Evolutionary conservation across 768 basidiomycete species (phyloP), one percentile per base, ranked within the genome.

Genomic region (Kwoniella pini): DNA sequence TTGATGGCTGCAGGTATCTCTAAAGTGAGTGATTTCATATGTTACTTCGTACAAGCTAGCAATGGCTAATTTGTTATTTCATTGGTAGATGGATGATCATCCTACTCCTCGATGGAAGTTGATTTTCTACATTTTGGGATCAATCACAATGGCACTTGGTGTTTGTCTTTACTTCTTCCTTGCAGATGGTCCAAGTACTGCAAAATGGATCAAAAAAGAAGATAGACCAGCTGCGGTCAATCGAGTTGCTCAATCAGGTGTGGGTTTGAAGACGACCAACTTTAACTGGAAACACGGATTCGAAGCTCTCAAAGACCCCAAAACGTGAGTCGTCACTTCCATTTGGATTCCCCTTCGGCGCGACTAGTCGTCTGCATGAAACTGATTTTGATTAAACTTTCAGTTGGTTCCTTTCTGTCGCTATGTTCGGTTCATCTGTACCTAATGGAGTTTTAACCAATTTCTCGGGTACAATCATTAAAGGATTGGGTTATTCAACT

Each of bases 391-490:
- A 27, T 31, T 6, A 12, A 11, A 4, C 19, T 38, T 38, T 24
- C 19, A 58, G 51, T 30, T 79, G 72, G 71, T 61, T 73, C 46
- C 45, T 79, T 10, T 68, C 73, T 3, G 19, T 77, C 26, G 78
- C 76, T 44, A 79, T 77, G 76, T 77, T 79, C 55, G 68, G 62
- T 21, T 66, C 69, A 11, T 68, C 65, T 5, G 70, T 79, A 4
- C 77, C 78, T 43, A 79, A 78, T 65, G 78, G 78, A 48, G 74
- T 79, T 31, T 62, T 79, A 9, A 76, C 77, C 67, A 76, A 77
- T 69, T 79, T 78, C 54, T 68, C 67, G 26, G 76, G 74, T 1
- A 71, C 76, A 12, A 77, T 78, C 69, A 79, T 79, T 67, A 77
- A 69, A 45, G 72, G 69, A 63, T 61, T 74, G 46, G 77, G 74